Conservation (phyloP, 192 early-diverging fungal species). For the Podila epicladia region DNA sequence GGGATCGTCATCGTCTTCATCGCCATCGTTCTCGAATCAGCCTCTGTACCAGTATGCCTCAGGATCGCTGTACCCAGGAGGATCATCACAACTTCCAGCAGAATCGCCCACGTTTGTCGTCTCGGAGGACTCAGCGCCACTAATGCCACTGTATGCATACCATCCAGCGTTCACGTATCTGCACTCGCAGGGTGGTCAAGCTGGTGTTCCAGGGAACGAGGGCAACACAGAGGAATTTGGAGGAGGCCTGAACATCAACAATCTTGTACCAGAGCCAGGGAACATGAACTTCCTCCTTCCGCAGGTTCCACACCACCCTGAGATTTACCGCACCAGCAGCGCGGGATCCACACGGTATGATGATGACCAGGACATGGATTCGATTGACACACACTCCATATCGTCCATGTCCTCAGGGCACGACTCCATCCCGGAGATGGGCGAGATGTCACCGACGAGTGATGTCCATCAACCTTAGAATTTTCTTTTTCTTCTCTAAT, state of each 20-base stretch:
- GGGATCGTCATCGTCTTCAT: neutral
- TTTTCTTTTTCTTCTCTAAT: neutral
- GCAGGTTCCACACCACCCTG: neutral
- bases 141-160: neutral
- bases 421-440: constrained; percentile 44
- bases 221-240: neutral
- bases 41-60: neutral
- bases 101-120: neutral
- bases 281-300: constrained; percentile 1
- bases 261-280: neutral
- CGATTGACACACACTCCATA: constrained; percentile 40
- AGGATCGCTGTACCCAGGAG: neutral
- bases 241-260: neutral
- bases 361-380: constrained; percentile 49
- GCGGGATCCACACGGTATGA: constrained; percentile 32
- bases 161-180: neutral
- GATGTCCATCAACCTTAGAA: constrained; percentile 1
- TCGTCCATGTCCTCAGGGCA: constrained; percentile 50
- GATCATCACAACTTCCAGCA: neutral
- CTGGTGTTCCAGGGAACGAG: neutral
- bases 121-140: neutral
- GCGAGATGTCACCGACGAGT: constrained; percentile 21
- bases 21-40: neutral
- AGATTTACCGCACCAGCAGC: constrained; percentile 5
- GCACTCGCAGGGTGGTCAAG: neutral